A percentile compares a stretch with the other conserved stretches of the same genome.
These are phyloP conservation scores for Hibiscus mutabilis DNA, from an alignment of 345 rosid species.

Conservation along the genomic window DNA sequence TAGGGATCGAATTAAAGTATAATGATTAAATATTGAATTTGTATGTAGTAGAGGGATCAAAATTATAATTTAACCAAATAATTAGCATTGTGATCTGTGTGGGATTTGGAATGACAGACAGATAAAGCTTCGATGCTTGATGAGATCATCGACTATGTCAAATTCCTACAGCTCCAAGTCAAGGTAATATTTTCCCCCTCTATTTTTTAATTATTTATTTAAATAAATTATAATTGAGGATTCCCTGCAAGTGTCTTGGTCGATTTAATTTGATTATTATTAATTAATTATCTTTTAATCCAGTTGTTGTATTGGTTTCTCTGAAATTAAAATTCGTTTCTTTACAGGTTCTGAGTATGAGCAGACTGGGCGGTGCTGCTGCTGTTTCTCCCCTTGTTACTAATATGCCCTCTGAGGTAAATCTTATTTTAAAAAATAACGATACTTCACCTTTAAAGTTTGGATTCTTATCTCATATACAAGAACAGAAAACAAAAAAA, in stretches of 20 bases:
- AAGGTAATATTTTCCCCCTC: constrained; percentile 35
- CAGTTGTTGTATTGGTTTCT: constrained; percentile 10
- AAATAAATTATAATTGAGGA: constrained; percentile 11
- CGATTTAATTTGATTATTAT: not conserved
- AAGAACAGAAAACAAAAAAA: too few relatives aligned
- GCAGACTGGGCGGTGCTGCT: constrained; percentile 84
- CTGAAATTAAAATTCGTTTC: constrained; percentile 23
- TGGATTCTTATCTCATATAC: too few relatives aligned
- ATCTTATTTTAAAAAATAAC: not conserved
- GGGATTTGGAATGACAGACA: constrained; percentile 58
- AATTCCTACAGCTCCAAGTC: constrained; percentile 99
- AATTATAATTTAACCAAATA: not conserved
- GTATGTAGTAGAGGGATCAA: too few relatives aligned
- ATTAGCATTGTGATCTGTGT: not conserved
- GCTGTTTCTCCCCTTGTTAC: constrained; percentile 81
- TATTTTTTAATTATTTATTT: not conserved
- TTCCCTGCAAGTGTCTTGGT: constrained; percentile 18
- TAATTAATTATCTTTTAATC: not conserved
- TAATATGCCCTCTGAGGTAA: constrained; percentile 74
- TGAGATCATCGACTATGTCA: constrained; percentile 98
- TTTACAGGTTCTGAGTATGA: constrained; percentile 87
- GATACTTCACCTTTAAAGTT: not conserved
- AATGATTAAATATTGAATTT: too few relatives aligned
- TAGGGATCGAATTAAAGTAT: too few relatives aligned
- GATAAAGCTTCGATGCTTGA: constrained; percentile 98